Conservation (phyloP, 2,329 filamentous ascomycete genomes). For the Cladobotryum protrusum region DNA sequence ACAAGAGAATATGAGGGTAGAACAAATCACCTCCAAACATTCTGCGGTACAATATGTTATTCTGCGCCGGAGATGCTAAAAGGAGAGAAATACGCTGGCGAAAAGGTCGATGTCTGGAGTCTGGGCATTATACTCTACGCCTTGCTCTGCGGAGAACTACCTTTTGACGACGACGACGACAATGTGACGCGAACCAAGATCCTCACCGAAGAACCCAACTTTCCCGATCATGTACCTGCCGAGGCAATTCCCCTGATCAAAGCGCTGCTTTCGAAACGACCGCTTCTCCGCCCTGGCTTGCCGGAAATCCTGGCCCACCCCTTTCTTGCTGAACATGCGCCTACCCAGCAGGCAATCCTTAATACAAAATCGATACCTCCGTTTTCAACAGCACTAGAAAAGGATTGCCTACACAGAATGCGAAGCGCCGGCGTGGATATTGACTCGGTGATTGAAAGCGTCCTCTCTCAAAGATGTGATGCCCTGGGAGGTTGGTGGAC, state of each 20-base stretch:
- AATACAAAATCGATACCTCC: constrained; percentile 73
- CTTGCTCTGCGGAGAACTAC: constrained; percentile 75
- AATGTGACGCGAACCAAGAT: constrained; percentile 79
- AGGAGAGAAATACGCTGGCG: constrained; percentile 93
- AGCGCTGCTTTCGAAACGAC: constrained; percentile 81
- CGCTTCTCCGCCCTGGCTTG: constrained; percentile 72
- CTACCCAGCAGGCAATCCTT: constrained; percentile 82
- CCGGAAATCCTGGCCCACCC: constrained; percentile 82
- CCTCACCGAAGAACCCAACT: constrained; percentile 76
- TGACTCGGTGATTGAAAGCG: constrained; percentile 89
- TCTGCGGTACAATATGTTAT: constrained; percentile 96
- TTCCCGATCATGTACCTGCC: constrained; percentile 70
- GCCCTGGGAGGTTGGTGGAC: constrained; percentile 94
- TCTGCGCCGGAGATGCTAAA: constrained; percentile 98
- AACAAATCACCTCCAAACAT: constrained; percentile 90
- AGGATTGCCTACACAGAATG: constrained; percentile 88
- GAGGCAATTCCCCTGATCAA: constrained; percentile 74
- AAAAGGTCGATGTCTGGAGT: constrained; percentile 97
- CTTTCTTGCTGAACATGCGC: constrained; percentile 81
- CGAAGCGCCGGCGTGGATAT: constrained; percentile 89
- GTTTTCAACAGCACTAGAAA: constrained; percentile 81
- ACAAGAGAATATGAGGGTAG: constrained; percentile 96
- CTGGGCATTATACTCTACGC: constrained; percentile 80
- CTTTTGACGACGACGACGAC: constrained; percentile 95
- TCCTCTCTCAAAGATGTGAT: constrained; percentile 84